Evolutionary conservation across 2,329 filamentous ascomycete genomes (phyloP), one percentile per base, ranked within the genome.

Genomic region (Tolypocladium sp.): DNA sequence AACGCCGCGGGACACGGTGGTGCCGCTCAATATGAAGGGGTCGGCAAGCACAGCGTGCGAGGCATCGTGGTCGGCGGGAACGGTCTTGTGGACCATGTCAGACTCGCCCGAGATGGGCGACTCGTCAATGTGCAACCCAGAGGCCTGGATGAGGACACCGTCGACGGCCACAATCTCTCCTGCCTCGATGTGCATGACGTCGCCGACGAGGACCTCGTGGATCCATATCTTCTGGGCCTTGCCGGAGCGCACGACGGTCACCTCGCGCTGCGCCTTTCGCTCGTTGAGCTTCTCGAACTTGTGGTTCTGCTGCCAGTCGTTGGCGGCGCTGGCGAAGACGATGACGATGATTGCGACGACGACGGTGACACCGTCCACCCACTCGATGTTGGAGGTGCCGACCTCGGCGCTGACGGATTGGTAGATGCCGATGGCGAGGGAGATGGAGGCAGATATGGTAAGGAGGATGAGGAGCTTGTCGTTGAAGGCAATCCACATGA

Each of bases 351-450:
- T 90, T 56, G 89, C 90, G 27, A 88, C 82, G 51, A 91, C 86
- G 63, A 92, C 91, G 9, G 90, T 89, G 13, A 92, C 85, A 63
- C 89, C 89, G 72, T 93, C 90, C 6, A 92, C 87, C 90, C 90
- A 93, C 70, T 92, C 87, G 15, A 91, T 85, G 41, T 81, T 81
- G 7, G 84, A 76, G 44, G 74, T 69, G 46, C 71, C 76, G 12
- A 78, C 71, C 6, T 77, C 71, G 3, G 80, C 79, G 20, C 82
- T 84, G 56, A 88, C 79, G 1, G 87, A 86, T 67, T 92, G 86
- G 66, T 91, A 91, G 1, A 92, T 82, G 53, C 89, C 89, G 46
- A 92, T 82, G 0, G 84, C 86, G 33, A 92, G 77, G 2, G 89
- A 91, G 41, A 92, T 84, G n/a, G 83, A 77, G 1, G 89, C 89